A percentile compares a stretch with the other conserved stretches of the same genome.
phyloP scores from a whole-genome alignment of 192 early-diverging fungal genomes.

The Coemansia sp. region DNA sequence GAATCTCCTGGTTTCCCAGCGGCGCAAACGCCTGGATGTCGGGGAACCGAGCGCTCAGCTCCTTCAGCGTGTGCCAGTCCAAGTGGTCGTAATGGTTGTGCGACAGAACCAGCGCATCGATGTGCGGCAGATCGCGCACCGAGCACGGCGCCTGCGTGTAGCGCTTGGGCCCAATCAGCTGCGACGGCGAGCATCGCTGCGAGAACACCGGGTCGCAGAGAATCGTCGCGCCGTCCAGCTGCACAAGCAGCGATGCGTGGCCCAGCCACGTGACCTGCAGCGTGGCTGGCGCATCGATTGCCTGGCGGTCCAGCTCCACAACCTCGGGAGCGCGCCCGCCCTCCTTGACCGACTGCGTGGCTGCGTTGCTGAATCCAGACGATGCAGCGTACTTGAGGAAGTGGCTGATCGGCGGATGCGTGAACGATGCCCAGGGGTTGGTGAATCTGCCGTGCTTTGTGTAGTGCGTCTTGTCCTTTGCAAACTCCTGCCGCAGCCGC shows the following conservation, averaged over 20 bases:
- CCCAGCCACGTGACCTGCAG: slow-evolving; percentile 62
- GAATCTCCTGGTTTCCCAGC: slow-evolving; percentile 71
- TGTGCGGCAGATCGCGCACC: slow-evolving; percentile 63
- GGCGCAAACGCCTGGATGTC: slow-evolving; percentile 69
- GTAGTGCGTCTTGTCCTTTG: slow-evolving; percentile 47
- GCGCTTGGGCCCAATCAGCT: slow-evolving; percentile 69
- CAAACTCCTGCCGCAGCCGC: slow-evolving; percentile 13
- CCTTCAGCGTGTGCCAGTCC: slow-evolving; percentile 66
- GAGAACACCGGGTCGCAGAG: slow-evolving; percentile 79
- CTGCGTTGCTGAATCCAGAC: slow-evolving; percentile 11
- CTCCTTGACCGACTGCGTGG: slow-evolving; percentile 23
- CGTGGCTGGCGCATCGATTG: slow-evolving; percentile 11
- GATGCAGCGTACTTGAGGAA: slow-evolving; percentile 21
- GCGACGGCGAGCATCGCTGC: slow-evolving; percentile 68
- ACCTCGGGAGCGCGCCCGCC: slow-evolving; percentile 28
- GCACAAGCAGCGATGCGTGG: slow-evolving; percentile 66
- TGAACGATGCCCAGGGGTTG: slow-evolving; percentile 65
- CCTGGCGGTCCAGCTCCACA: slow-evolving; percentile 21
- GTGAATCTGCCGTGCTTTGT: slow-evolving; percentile 57
- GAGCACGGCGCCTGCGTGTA: slow-evolving; percentile 64
- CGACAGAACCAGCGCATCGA: slow-evolving; percentile 75
- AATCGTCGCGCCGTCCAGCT: slow-evolving; percentile 65
- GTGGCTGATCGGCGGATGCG: background rate
- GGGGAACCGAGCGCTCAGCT: slow-evolving; percentile 53
- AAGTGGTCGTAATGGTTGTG: slow-evolving; percentile 93